Percentiles rank a stretch among this genome's conserved stretches.
These are phyloP conservation scores for Taxawa tesnikishii DNA, from an alignment of 2,329 filamentous ascomycete genomes.

Conservation along the genomic window DNA sequence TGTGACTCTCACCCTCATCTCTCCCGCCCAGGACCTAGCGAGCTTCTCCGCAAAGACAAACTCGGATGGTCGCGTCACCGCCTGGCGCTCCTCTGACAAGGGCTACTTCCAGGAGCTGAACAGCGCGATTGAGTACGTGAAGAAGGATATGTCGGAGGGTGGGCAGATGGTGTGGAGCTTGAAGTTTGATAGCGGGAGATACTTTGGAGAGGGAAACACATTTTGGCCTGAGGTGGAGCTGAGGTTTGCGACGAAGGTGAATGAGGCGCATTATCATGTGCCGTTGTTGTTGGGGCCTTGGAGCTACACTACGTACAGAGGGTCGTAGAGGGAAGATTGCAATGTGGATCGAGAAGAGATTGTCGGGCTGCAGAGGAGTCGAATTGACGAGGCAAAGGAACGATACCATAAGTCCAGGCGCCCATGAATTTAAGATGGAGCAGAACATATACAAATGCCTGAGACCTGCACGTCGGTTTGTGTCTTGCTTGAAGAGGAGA, in stretches of 20 bases:
- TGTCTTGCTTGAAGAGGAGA: too few species aligned
- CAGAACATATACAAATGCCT: too few species aligned
- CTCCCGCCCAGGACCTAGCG: conserved; percentile 23
- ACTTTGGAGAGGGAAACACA: conserved; percentile 50
- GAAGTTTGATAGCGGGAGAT: conserved; percentile 58
- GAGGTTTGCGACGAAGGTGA: conserved; percentile 34
- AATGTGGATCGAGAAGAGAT: too few species aligned
- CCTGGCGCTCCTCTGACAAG: conserved; percentile 38
- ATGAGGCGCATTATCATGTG: conserved; percentile 61
- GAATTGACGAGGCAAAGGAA: too few species aligned
- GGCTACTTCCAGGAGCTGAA: conserved; percentile 25
- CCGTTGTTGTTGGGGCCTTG: conserved; percentile 66
- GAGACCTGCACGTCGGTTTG: too few species aligned
- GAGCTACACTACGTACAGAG: conserved; percentile 72
- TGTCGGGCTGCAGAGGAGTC: too few species aligned
- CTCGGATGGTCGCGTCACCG: conserved; percentile 59
- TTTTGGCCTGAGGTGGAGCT: conserved; percentile 48
- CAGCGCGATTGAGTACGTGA: conserved; percentile 24
- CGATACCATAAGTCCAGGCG: too few species aligned
- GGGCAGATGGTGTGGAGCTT: conserved; percentile 52
- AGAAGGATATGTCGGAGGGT: conserved; percentile 13
- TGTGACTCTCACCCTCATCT: conserved; percentile 47
- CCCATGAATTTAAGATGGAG: too few species aligned
- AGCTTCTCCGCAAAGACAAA: conserved; percentile 59
- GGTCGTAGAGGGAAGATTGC: conserved; percentile 50